Evolutionary conservation across 169 alveolate genomes (phyloP), one percentile per base, ranked within the genome.

Genomic region (Plasmodium fragile): DNA sequence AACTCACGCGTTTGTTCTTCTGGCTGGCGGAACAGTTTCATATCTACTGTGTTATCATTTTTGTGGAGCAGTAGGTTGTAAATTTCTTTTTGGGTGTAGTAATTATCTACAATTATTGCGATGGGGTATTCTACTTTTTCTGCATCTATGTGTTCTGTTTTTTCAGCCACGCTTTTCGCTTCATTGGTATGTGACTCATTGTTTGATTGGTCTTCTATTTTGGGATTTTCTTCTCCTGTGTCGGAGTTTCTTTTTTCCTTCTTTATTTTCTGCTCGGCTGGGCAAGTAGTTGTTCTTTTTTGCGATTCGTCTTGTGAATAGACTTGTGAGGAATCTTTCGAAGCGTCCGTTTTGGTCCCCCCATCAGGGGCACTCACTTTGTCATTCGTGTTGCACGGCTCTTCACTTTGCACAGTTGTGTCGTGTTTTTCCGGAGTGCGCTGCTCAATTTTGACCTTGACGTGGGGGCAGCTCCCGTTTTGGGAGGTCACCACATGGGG

Each of bases 21-120:
- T 6, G 34, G 34, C 39, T 73, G 55, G 13, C 43, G 52, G 78
- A 72, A 53, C 10, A 78, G 34, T 4, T 78, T 53, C 11, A 55
- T 18, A 59, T 55, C 22, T 55, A 34, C 36, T 28, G 36, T 49
- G 36, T 81, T 34, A 1, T 71, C 92, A 65, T 70, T 81, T 77
- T 45, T 70, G 92, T 91, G 78, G 10, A 81, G 3, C 3, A 91
- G 22, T 22, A 91, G 39, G 52, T 91, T 91, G 69, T 91, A 91
- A 16, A 91, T 49, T 79, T 91, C 94, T 36, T 81, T 91, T 81
- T 91, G 94, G 6, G 83, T 81, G 71, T 91, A 91, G 59, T 69
- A 91, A 45, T 91, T 91, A 25, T 91, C 94, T 3, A 81, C 92
- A 32, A 91, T 81, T 28, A 91, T 81, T 22, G 75, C 94, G 18